Evolutionary conservation across 2,329 filamentous ascomycete genomes (phyloP), one percentile per base, ranked within the genome.

Genomic region (Xylariaceae sp.): DNA sequence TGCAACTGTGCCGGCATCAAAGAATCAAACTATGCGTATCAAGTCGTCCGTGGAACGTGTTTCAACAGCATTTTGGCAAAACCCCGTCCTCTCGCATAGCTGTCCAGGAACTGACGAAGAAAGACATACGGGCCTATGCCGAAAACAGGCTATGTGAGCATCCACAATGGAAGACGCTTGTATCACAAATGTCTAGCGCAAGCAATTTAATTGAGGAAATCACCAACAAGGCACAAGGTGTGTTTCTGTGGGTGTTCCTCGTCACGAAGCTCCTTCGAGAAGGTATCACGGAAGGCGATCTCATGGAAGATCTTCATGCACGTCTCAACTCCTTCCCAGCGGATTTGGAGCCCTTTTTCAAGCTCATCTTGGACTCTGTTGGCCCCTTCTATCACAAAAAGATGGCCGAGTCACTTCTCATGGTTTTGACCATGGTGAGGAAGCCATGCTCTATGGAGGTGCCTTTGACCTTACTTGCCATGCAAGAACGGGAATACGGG

Each of bases 41-140:
- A 16, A 64, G 60, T 45, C 52, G 64, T 7, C 58, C 61, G 8
- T 59, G 54, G 55, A 56, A 59, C 32, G 52, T 56, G 14, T 65
- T 65, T 34, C 47, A 56, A 16, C 55, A 63, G 16, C 42, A 45
- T 0, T 60, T 64, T 22, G 53, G 52, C n/a, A 6, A 40, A 5
- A 38, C 55, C 12, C 22, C 37, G 14, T 44, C 42, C 4, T 45
- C 44, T 4, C 50, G 52, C 16, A 41, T 65, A 5, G 44, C 47
- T 14, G 40, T 60, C 2, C 58, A 61, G 27, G 49, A 61, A 20
- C 42, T 60, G 5, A 58, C 54, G 0, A 46, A 53, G 25, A 12
- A 41, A 6, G 60, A 64, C 27, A 63, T 62, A 20, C 42, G 45
- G 14, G 20, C 42, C 4, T 62, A 57, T 42, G 38, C 49, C 14